These are phyloP conservation scores for Benincasa hispida DNA, from an alignment of 306 rosid species.

Conservation along the genomic window DNA sequence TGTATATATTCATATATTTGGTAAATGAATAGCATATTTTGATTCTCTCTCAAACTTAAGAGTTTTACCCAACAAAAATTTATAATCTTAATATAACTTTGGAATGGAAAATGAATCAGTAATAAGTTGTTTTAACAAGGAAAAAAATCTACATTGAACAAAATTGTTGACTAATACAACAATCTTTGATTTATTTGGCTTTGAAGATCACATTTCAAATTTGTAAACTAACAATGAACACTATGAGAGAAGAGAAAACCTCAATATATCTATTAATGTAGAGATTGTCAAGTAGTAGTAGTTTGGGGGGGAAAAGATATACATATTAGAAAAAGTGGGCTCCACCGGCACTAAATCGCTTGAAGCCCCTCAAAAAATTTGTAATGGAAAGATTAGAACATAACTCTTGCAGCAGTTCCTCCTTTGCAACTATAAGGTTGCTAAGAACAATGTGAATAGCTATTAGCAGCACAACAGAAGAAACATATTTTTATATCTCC, in stretches of 20 bases:
- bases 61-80: no score
- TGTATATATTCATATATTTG: no score
- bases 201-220: background rate
- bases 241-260: background rate
- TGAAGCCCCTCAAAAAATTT: slow-evolving; percentile 4
- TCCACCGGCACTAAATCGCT: slow-evolving; percentile 13
- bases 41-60: no score
- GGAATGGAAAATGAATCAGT: background rate
- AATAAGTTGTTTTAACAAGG: background rate
- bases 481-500: background rate
- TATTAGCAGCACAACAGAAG: background rate
- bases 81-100: background rate
- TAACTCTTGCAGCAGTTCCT: slow-evolving; percentile 15
- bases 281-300: slow-evolving; percentile 1
- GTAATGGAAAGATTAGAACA: background rate
- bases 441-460: slow-evolving; percentile 22
- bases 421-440: slow-evolving; percentile 11
- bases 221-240: background rate
- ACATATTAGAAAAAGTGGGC: slow-evolving; percentile 20
- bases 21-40: no score
- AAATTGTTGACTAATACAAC: background rate
- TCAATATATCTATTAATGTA: background rate
- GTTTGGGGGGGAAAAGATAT: slow-evolving; percentile 20
- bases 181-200: background rate
- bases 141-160: background rate